Evolutionary conservation across 2,329 filamentous ascomycete genomes (phyloP), one percentile per base, ranked within the genome.

Genomic region (Nigrograna mackinnonii): DNA sequence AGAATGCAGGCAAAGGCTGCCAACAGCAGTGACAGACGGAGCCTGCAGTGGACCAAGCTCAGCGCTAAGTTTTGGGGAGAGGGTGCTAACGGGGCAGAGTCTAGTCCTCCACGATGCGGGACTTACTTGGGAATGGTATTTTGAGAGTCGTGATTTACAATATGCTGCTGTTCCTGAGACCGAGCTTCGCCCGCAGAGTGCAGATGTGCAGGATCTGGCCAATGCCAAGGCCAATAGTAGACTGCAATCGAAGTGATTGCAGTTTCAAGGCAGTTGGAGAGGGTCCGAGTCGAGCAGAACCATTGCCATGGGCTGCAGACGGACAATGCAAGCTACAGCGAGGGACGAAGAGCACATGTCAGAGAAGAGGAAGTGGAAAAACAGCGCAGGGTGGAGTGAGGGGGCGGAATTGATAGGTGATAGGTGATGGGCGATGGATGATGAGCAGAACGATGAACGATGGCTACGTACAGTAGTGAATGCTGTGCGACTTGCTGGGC

Each of bases 251-350:
- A 77, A 4, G 92, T 96, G 54, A 99, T 72, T 1, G 87, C 88
- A n/a, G 87, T 90, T 74, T 99, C 94, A 4, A 97, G 75, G 39
- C 86, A 94, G 71, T 99, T 99, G 41, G 92, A 96, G 61, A 99
- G 86, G 1, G 94, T 96, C 35, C 94, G 82, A 0, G 91, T 92
- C 2, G 91, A 94, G 70, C 87, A 94, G 70, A 94, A 97, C 89
- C 89, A 97, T 67, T 96, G 90, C 91, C 94, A 99, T 5, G 94
- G 89, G 68, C 84, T 95, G 58, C 84, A 74, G 32, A 87, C 68
- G 3, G 84, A 85, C 70, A 94, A 78, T 44, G 80, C 78, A 34
- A 95, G 75, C 85, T 91, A 66, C 45, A 51, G 49, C 45, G 42
- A 42, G 37, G 37, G 47, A n/a, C n/a, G n/a, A n/a, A n/a, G n/a